Evolutionary conservation across 495 filamentous ascomycete species (phyloP).

Genomic region (Podospora sp.): DNA sequence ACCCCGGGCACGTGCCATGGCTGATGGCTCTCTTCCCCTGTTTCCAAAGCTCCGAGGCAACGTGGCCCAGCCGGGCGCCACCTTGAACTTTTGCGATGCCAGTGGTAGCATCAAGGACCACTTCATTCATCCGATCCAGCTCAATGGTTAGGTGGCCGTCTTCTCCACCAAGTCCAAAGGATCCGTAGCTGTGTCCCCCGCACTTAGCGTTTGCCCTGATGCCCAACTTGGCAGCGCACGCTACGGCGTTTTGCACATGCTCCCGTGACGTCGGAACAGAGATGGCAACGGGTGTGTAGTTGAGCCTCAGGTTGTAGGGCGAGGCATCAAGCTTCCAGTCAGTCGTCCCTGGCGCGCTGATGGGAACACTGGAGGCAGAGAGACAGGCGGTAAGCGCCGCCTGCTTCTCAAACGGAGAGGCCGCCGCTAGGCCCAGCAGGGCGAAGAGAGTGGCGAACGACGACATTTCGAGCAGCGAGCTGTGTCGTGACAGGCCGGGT

Average conservation of each 20-base stretch:
- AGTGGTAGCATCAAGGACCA: conserved; percentile 40
- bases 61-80: conserved; percentile 46
- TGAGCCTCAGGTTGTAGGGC: conserved; percentile 45
- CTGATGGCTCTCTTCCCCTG: conserved; percentile 49
- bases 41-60: conserved; percentile 45
- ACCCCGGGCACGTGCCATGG: conserved; percentile 52
- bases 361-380: conserved; percentile 34
- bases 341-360: conserved; percentile 36
- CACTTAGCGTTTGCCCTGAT: conserved; percentile 50
- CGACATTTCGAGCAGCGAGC: conserved; percentile 19
- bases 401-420: conserved; percentile 30
- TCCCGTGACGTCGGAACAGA: conserved; percentile 41
- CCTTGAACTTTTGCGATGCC: conserved; percentile 45
- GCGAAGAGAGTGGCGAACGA: conserved; percentile 20
- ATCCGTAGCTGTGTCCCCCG: conserved; percentile 53
- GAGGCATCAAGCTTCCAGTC: conserved; percentile 46
- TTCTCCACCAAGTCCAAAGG: conserved; percentile 51
- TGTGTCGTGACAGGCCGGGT: conserved; percentile 24
- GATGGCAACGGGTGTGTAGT: conserved; percentile 44
- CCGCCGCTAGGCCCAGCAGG: conserved; percentile 30
- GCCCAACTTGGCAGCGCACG: conserved; percentile 42
- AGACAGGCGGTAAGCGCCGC: conserved; percentile 45
- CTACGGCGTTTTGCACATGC: conserved; percentile 46
- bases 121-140: conserved; percentile 49
- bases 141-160: conserved; percentile 50